Percentiles rank a stretch among this genome's conserved stretches.
These are phyloP conservation scores for Zelonia costaricensis DNA, from an alignment of 208 protist genomes.

Conservation along the genomic window DNA sequence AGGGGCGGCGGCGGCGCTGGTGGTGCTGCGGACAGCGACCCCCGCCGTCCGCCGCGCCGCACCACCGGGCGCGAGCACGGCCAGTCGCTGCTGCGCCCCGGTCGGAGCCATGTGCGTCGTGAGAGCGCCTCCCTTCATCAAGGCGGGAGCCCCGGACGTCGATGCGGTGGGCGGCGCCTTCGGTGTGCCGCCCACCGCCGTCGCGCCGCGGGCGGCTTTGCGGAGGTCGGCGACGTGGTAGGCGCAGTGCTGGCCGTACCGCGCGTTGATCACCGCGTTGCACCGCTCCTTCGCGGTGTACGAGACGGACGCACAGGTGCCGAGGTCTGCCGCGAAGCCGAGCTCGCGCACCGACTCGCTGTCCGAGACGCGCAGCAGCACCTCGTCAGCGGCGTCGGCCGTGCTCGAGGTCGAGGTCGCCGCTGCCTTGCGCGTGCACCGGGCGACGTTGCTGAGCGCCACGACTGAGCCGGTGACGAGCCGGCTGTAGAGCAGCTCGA, in stretches of 20 bases:
- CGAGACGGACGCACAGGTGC: conserved; percentile 48
- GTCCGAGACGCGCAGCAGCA: conserved; percentile 35
- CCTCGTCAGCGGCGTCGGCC: neutral
- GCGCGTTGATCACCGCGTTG: conserved; percentile 50
- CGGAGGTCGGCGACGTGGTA: conserved; percentile 55
- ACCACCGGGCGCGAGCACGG: neutral
- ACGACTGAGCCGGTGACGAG: conserved; percentile 49
- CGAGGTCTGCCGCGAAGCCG: conserved; percentile 66
- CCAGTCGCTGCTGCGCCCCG: neutral
- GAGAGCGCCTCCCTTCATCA: conserved; percentile 7
- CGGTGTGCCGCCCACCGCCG: neutral
- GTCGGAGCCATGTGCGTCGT: conserved; percentile 9
- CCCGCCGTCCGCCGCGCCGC: neutral
- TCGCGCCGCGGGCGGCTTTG: conserved; percentile 34
- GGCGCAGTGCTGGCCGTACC: conserved; percentile 41
- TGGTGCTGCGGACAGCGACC: neutral
- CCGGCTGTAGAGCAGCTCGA: conserved; percentile 61
- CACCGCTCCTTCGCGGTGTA: conserved; percentile 54
- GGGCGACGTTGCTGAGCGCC: conserved; percentile 47
- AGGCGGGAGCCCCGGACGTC: neutral
- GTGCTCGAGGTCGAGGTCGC: neutral
- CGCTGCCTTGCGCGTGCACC: conserved; percentile 20
- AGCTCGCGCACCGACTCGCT: conserved; percentile 52
- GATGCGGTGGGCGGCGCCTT: neutral
- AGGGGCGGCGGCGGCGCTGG: neutral